phyloP scores from a whole-genome alignment of 352 stramenopile genomes.

The Phytophthora chlamydospora region DNA sequence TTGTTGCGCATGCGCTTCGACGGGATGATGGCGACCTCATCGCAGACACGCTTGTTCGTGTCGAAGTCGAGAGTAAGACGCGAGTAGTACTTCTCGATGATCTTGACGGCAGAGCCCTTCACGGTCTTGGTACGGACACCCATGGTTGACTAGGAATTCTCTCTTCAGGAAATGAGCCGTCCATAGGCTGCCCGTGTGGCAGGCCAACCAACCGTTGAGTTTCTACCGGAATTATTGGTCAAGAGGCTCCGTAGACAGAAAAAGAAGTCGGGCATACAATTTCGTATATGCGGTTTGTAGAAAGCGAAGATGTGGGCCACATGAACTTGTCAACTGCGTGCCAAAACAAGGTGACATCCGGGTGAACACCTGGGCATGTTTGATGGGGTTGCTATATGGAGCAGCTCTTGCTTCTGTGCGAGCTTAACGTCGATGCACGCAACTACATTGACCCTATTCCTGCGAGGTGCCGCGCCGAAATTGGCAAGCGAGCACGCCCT shows the following conservation, averaged over 20 bases:
- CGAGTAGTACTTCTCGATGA: constrained; percentile 99
- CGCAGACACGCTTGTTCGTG: constrained; percentile 98
- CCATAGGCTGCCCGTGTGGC: no score
- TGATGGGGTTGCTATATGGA: constrained; percentile 18
- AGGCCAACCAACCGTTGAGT: constrained; percentile 26
- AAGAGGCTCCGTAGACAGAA: constrained; percentile 1
- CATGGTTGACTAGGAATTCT: constrained; percentile 76
- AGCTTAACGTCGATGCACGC: constrained; percentile 32
- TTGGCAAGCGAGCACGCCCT: constrained; percentile 10
- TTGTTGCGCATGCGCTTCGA: constrained; percentile 99
- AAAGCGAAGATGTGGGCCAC: constrained; percentile 13
- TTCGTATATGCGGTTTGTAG: constrained; percentile 21
- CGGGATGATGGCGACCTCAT: constrained; percentile 98
- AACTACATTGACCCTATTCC: constrained; percentile 35
- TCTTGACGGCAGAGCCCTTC: constrained; percentile 99
- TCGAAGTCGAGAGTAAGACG: constrained; percentile 99
- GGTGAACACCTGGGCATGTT: constrained; percentile 14
- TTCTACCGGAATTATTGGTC: constrained; percentile 8
- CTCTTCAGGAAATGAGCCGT: constrained; percentile 42
- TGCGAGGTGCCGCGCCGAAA: constrained; percentile 12
- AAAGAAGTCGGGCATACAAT: constrained; percentile 9
- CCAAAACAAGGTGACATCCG: constrained; percentile 22
- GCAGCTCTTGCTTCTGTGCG: constrained; percentile 9
- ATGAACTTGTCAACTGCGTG: neutral
- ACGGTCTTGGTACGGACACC: constrained; percentile 99